These are phyloP conservation scores for Suillus alpinus DNA, from an alignment of 768 basidiomycete genomes.

Conservation along the genomic window DNA sequence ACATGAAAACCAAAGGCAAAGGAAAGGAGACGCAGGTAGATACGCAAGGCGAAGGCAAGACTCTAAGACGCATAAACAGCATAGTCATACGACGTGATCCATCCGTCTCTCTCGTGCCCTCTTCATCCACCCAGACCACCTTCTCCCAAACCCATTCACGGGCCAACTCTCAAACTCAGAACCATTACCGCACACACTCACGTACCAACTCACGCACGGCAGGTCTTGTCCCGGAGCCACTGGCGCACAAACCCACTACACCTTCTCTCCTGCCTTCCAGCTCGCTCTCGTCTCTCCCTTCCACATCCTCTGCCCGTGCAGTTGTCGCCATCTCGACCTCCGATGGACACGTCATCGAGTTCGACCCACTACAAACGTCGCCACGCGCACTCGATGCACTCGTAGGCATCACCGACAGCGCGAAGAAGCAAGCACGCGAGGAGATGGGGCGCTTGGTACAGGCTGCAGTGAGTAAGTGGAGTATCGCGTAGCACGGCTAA, in stretches of 20 bases:
- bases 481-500: conserved; percentile 36
- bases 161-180: conserved; percentile 50
- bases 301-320: conserved; percentile 41
- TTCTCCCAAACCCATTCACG: conserved; percentile 37
- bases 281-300: conserved; percentile 6
- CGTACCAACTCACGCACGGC: conserved; percentile 39
- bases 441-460: conserved; percentile 74
- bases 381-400: conserved; percentile 71
- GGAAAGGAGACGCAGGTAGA: conserved; percentile 23
- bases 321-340: conserved; percentile 75
- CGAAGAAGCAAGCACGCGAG: conserved; percentile 77
- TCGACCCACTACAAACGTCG: conserved; percentile 77
- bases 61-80: conserved; percentile 47
- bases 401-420: conserved; percentile 75
- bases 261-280: not conserved
- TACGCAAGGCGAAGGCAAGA: conserved; percentile 16
- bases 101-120: conserved; percentile 37
- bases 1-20: conserved; percentile 19
- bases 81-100: conserved; percentile 64
- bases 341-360: conserved; percentile 80
- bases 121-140: conserved; percentile 20
- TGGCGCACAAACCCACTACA: conserved; percentile 1
- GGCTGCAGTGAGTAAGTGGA: conserved; percentile 77
- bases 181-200: conserved; percentile 40
- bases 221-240: conserved; percentile 13